A percentile compares a stretch with the other conserved stretches of the same genome.
These are phyloP conservation scores for Theileria equi DNA, from an alignment of 169 alveolate genomes.

Conservation along the genomic window DNA sequence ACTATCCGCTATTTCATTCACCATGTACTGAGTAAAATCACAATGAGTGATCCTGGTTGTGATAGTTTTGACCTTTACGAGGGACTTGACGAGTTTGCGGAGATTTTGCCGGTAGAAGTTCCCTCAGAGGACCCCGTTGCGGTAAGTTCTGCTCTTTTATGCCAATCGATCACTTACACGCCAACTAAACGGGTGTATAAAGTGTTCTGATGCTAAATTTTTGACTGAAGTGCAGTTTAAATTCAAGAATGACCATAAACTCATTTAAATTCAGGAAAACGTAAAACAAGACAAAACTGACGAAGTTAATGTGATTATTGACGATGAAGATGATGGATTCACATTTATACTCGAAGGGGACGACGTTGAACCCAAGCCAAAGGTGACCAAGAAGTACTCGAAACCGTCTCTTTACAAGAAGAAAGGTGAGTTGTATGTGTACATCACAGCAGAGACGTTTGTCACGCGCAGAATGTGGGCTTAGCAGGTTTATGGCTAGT, in stretches of 20 bases:
- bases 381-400: not conserved
- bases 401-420: constrained; percentile 4
- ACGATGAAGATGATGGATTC: constrained; percentile 43
- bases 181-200: no score
- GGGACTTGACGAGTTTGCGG: constrained; percentile 56
- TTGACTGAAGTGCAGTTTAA: not conserved
- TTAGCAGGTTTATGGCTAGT: no score
- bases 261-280: not conserved
- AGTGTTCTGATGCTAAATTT: no score
- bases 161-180: no score
- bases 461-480: no score
- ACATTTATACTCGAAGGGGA: constrained; percentile 47
- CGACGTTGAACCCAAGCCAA: not conserved
- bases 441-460: no score
- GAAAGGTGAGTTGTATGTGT: constrained; percentile 27
- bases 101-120: not conserved
- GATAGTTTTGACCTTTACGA: constrained; percentile 60
- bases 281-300: constrained; percentile 1
- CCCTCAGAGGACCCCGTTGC: not conserved
- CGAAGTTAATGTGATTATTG: constrained; percentile 3
- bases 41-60: not conserved
- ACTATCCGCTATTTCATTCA: no score
- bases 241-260: not conserved
- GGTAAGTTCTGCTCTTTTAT: no score
- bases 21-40: constrained; percentile 1